These are phyloP conservation scores for Spizellomyces punctatus DNA, from an alignment of 192 early-diverging fungal species.

Conservation along the genomic window DNA sequence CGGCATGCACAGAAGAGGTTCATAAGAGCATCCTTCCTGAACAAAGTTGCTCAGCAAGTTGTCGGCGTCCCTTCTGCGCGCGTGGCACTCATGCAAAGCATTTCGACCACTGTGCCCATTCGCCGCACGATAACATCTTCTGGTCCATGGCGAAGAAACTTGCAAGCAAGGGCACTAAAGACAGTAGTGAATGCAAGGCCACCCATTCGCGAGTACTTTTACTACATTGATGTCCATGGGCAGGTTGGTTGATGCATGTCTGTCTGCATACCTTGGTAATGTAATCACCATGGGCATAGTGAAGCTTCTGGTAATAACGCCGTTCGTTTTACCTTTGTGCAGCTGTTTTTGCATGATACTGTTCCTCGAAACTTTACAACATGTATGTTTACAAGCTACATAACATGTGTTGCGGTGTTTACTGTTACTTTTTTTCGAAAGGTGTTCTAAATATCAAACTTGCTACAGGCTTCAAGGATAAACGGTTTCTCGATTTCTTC, in stretches of 20 bases:
- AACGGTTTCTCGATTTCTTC: conserved; percentile 46
- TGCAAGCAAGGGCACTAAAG: too few species aligned
- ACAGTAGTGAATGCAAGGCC: not conserved
- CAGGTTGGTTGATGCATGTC: not conserved
- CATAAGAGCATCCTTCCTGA: too few species aligned
- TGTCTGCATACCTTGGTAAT: not conserved
- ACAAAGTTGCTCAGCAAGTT: too few species aligned
- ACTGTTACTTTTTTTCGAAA: not conserved
- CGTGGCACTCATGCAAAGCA: too few species aligned
- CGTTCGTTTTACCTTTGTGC: not conserved
- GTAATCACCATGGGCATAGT: too few species aligned
- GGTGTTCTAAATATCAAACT: not conserved
- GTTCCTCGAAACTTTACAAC: conserved; percentile 26
- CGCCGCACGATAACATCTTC: too few species aligned
- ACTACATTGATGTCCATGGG: conserved; percentile 30
- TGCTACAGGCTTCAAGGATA: conserved; percentile 35
- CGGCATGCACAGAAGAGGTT: too few species aligned
- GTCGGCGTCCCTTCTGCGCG: too few species aligned
- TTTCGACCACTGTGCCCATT: too few species aligned
- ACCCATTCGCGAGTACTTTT: conserved; percentile 26
- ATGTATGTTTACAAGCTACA: conserved; percentile 3
- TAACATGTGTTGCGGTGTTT: not conserved
- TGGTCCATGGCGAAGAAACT: too few species aligned
- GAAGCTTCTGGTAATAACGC: too few species aligned
- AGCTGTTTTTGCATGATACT: conserved; percentile 31